A percentile compares a stretch with the other conserved stretches of the same genome.
phyloP scores from a whole-genome alignment of 2,329 filamentous ascomycete genomes.

The Monosporascus sp. region DNA sequence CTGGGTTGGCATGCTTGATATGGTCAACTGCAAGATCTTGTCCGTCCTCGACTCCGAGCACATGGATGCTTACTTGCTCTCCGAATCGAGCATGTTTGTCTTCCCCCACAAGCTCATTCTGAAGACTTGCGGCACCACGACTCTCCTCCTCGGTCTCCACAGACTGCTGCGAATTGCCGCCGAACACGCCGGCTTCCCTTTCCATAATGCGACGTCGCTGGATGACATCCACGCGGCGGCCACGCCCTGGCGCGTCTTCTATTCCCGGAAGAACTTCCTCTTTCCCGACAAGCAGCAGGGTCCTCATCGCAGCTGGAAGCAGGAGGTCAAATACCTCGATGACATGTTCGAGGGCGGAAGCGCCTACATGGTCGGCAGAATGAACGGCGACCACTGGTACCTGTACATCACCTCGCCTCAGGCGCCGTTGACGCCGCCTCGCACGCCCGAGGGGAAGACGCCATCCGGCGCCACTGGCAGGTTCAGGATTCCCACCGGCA shows the following conservation, averaged over 20 bases:
- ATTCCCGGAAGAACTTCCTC: slow-evolving; percentile 97
- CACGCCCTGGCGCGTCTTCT: slow-evolving; percentile 92
- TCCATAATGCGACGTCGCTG: slow-evolving; percentile 61
- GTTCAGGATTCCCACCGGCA: slow-evolving; percentile 52
- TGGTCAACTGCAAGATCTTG: slow-evolving; percentile 97
- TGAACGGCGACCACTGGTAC: slow-evolving; percentile 99
- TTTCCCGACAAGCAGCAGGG: slow-evolving; percentile 92
- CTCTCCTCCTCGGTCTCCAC: slow-evolving; percentile 80
- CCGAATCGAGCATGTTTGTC: slow-evolving; percentile 99
- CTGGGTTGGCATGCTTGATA: slow-evolving; percentile 95
- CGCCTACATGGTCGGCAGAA: slow-evolving; percentile 99
- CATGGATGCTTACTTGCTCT: slow-evolving; percentile 93
- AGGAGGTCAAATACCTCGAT: slow-evolving; percentile 90
- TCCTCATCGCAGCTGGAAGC: slow-evolving; percentile 94
- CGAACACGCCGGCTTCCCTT: slow-evolving; percentile 81
- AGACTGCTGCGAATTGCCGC: slow-evolving; percentile 91
- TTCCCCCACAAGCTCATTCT: slow-evolving; percentile 99
- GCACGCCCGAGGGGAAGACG: slow-evolving; percentile 59
- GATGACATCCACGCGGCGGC: slow-evolving; percentile 70
- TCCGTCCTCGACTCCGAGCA: slow-evolving; percentile 90
- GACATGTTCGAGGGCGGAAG: slow-evolving; percentile 87
- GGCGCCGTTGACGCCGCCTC: slow-evolving; percentile 72
- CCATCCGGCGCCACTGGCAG: slow-evolving; percentile 33
- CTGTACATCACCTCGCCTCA: slow-evolving; percentile 91
- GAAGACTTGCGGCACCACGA: slow-evolving; percentile 98